Evolutionary conservation across 345 rosid genomes (phyloP).

Genomic region (Lepidium aucheri): DNA sequence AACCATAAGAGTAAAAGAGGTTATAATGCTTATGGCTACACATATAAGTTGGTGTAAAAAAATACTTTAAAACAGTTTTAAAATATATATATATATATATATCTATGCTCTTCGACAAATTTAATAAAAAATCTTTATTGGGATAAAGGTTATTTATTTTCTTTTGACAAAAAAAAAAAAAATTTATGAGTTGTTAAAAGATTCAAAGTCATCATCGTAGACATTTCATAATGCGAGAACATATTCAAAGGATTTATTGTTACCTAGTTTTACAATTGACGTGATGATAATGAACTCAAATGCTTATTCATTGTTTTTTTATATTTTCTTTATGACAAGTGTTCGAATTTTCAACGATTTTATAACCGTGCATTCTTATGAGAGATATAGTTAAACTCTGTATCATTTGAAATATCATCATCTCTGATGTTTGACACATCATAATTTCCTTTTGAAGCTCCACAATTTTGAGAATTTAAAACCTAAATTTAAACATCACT

Average conservation of each 20-base stretch:
- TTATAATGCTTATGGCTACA: neutral
- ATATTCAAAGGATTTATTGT: slow-evolving; percentile 4
- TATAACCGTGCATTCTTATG: neutral
- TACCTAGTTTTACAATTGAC: slow-evolving; percentile 8
- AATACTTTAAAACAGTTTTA: neutral
- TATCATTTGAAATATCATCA: neutral
- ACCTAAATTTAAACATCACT: neutral
- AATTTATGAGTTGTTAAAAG: neutral
- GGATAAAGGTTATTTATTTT: neutral
- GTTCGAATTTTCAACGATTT: neutral
- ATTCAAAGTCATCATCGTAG: neutral
- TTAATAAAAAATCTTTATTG: neutral
- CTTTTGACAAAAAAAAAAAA: neutral
- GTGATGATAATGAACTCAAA: neutral
- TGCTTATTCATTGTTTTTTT: neutral
- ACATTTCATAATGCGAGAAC: neutral
- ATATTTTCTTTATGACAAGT: neutral
- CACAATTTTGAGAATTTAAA: neutral
- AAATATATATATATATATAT: neutral
- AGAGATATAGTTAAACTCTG: neutral
- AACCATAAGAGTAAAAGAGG: neutral
- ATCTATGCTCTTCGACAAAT: neutral
- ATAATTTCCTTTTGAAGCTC: neutral
- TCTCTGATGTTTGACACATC: neutral
- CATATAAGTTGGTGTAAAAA: neutral